Conservation (phyloP, 805 yeast genomes). For the Metschnikowia kofuensis region DNA sequence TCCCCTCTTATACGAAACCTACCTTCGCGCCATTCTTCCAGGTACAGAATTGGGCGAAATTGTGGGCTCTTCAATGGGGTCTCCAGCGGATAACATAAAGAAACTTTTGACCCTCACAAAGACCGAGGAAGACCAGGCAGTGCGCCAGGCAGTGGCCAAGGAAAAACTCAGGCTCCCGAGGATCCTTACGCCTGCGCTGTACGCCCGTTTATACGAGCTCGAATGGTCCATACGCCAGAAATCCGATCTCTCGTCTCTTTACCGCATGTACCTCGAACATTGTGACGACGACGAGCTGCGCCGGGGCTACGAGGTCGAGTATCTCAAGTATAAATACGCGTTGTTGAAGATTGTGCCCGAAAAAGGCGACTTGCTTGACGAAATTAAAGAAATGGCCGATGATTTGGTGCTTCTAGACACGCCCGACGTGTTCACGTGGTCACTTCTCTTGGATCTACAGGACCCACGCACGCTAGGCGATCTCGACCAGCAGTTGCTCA, state of each 20-base stretch:
- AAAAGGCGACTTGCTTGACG: constrained; percentile 28
- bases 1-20: constrained; percentile 41
- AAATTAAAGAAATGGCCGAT: constrained; percentile 55
- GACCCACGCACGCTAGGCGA: constrained; percentile 53
- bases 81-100: constrained; percentile 43
- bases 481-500: constrained; percentile 44
- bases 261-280: constrained; percentile 53
- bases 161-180: constrained; percentile 50
- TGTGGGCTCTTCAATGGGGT: constrained; percentile 44
- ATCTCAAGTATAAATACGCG: constrained; percentile 54
- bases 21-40: constrained; percentile 52
- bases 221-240: constrained; percentile 47
- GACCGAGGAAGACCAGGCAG: constrained; percentile 38
- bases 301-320: constrained; percentile 54
- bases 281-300: constrained; percentile 61
- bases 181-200: constrained; percentile 39
- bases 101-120: constrained; percentile 42
- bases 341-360: constrained; percentile 58
- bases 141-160: constrained; percentile 42
- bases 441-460: constrained; percentile 66
- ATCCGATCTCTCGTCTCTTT: constrained; percentile 53
- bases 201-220: constrained; percentile 33
- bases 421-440: constrained; percentile 67
- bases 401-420: constrained; percentile 72
- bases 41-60: constrained; percentile 53